These are phyloP conservation scores for Begonia loranthoides DNA, from an alignment of 306 rosid genomes.

Conservation along the genomic window DNA sequence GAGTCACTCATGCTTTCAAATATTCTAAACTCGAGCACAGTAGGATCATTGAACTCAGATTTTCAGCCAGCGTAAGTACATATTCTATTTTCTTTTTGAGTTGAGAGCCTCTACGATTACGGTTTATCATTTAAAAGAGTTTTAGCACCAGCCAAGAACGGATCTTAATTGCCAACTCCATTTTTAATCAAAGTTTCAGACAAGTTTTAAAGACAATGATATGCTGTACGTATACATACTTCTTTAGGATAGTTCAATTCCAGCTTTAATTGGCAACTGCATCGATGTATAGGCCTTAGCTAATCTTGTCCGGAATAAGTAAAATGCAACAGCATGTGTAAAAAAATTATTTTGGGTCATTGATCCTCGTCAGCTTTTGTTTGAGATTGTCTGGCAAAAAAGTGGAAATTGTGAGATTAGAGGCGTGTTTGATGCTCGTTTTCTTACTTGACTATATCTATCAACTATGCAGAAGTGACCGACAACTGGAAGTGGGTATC, in stretches of 20 bases:
- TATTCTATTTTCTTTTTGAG: conserved; percentile 4
- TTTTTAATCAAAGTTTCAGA: not conserved
- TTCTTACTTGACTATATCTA: conserved; percentile 1
- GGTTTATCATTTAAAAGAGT: not conserved
- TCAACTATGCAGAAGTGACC: conserved; percentile 30
- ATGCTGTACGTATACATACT: too few species aligned
- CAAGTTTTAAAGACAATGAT: too few species aligned
- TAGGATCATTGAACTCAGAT: conserved; percentile 23
- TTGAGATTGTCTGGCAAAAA: too few species aligned
- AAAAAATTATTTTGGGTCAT: too few species aligned
- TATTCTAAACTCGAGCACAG: conserved; percentile 14
- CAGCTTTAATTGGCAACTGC: too few species aligned
- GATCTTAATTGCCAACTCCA: too few species aligned
- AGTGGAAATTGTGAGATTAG: too few species aligned
- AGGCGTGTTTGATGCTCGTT: not conserved
- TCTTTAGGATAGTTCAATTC: too few species aligned
- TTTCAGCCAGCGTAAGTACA: conserved; percentile 39
- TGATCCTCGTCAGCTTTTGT: too few species aligned
- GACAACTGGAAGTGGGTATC: conserved; percentile 24
- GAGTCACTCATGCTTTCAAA: conserved; percentile 14
- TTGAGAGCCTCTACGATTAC: conserved; percentile 4
- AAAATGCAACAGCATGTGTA: too few species aligned
- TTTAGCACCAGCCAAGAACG: not conserved
- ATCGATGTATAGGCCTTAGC: too few species aligned
- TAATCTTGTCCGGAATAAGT: too few species aligned